Percentiles rank a stretch among this genome's conserved stretches.
These are phyloP conservation scores for Brasenia schreberi DNA, from an alignment of 164 flowering plant genomes.

Conservation along the genomic window DNA sequence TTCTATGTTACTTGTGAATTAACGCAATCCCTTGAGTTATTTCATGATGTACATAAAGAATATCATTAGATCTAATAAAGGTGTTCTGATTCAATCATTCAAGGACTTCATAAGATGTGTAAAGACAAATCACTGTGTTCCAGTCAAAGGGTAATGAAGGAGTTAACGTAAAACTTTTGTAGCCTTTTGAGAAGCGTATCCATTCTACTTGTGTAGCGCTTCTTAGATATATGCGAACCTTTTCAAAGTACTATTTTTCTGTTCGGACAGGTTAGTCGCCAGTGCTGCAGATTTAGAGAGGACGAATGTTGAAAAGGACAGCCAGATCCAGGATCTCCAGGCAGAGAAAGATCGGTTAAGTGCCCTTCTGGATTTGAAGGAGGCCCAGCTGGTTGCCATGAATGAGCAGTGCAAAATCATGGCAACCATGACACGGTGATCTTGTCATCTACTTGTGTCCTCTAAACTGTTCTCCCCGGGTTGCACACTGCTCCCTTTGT, in stretches of 20 bases:
- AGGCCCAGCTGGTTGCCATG: constrained; percentile 95
- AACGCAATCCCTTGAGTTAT: too few relatives aligned
- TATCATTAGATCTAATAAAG: too few relatives aligned
- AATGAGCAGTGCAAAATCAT: constrained; percentile 94
- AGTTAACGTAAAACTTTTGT: too few relatives aligned
- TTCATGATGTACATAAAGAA: too few relatives aligned
- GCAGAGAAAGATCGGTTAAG: constrained; percentile 77
- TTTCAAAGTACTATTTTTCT: constrained; percentile 1
- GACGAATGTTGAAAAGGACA: constrained; percentile 81
- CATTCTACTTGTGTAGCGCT: too few relatives aligned
- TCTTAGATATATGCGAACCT: background rate
- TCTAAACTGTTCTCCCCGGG: background rate
- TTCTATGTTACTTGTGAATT: too few relatives aligned
- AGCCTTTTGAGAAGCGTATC: too few relatives aligned
- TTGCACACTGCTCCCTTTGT: background rate
- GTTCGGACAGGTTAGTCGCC: constrained; percentile 55
- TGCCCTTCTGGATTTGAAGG: constrained; percentile 88
- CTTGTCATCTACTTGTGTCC: background rate
- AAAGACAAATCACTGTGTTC: too few relatives aligned
- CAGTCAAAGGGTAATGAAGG: too few relatives aligned
- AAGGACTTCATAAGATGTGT: too few relatives aligned
- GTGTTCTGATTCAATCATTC: too few relatives aligned
- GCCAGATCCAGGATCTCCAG: constrained; percentile 80
- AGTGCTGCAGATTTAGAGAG: constrained; percentile 75
- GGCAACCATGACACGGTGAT: constrained; percentile 16